phyloP scores from a whole-genome alignment of 202 grass and related monocot species.

The Schoenoplectus tabernaemontani region DNA sequence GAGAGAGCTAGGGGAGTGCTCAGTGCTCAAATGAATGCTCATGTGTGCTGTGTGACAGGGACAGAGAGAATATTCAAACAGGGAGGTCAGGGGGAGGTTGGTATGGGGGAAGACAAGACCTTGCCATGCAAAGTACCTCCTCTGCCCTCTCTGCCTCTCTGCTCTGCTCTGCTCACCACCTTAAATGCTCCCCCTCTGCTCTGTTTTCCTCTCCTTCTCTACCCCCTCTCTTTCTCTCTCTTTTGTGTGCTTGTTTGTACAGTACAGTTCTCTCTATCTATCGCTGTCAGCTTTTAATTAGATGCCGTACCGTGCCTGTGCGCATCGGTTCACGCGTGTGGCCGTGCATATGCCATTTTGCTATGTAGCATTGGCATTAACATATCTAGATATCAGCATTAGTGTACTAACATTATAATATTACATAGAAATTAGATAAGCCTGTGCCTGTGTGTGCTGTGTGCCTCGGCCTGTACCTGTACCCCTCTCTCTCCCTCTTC shows the following conservation, averaged over 20 bases:
- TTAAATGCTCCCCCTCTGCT: neutral
- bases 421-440: neutral
- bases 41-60: constrained; percentile 9
- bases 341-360: constrained; percentile 7
- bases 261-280: too few species aligned
- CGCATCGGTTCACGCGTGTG: constrained; percentile 3
- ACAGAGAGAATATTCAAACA: constrained; percentile 22
- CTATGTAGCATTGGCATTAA: neutral
- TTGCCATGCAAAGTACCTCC: constrained; percentile 14
- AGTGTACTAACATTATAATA: neutral
- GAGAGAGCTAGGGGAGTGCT: neutral
- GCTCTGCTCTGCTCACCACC: neutral
- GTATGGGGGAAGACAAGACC: constrained; percentile 5
- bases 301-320: neutral
- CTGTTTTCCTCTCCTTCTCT: neutral
- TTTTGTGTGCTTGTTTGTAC: too few species aligned
- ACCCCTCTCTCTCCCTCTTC: neutral
- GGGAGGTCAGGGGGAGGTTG: neutral
- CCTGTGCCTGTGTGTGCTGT: neutral
- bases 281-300: constrained; percentile 9
- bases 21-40: neutral
- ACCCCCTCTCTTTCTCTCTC: neutral
- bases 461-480: neutral
- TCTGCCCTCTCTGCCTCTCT: too few species aligned
- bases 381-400: neutral